A percentile compares a stretch with the other conserved stretches of the same genome.
Conservation (phyloP, 228 moss, liverwort and hornwort species). For the Sphagnum magellanicum region DNA sequence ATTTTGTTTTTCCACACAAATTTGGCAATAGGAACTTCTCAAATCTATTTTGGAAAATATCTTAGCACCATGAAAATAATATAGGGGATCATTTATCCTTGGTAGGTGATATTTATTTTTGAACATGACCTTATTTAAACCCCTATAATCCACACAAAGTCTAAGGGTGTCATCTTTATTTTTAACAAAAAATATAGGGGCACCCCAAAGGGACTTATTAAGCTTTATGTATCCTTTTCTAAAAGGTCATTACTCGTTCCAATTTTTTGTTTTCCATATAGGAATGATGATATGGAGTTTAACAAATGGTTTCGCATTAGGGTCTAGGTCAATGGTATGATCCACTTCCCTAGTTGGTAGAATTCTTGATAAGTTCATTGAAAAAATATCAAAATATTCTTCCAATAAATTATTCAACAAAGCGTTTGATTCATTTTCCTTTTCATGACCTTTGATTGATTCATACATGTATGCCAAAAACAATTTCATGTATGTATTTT, state of each 20-base stretch:
- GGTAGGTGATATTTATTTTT: slow-evolving; percentile 1
- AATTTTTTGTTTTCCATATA: neutral
- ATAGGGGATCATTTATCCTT: neutral
- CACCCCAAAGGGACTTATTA: neutral
- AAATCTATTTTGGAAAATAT: slow-evolving; percentile 2
- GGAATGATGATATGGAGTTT: neutral
- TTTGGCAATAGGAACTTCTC: neutral
- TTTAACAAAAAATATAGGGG: neutral
- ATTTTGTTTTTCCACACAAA: neutral
- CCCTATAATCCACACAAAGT: slow-evolving; percentile 1
- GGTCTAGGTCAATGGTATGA: neutral
- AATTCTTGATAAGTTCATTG: neutral
- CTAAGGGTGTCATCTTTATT: neutral
- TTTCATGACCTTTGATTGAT: neutral
- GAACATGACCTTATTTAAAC: neutral
- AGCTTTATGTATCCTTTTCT: neutral
- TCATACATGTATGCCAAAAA: neutral
- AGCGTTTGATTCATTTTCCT: neutral
- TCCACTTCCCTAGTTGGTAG: slow-evolving; percentile 1
- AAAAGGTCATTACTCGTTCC: neutral
- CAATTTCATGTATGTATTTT: neutral
- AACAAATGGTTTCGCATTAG: neutral
- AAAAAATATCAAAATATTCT: neutral
- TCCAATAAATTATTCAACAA: neutral
- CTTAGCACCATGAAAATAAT: neutral